phyloP scores from a whole-genome alignment of 208 protist species.

The Acanthamoeba lenticulata region DNA sequence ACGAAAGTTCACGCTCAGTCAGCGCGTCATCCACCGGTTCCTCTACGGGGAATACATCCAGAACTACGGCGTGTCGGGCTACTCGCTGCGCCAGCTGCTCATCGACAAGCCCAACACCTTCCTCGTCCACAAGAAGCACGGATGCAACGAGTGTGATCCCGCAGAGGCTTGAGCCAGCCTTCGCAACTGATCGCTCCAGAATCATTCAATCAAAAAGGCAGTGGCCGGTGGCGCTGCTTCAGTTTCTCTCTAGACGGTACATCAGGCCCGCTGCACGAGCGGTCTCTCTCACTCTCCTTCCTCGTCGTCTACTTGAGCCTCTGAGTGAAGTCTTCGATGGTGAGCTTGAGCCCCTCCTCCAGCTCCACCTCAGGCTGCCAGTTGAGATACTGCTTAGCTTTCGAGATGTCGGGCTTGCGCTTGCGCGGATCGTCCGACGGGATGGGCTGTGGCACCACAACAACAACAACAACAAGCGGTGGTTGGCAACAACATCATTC shows the following conservation, averaged over 20 bases:
- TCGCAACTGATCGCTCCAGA: background rate
- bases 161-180: background rate
- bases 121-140: slow-evolving; percentile 57
- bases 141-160: slow-evolving; percentile 24
- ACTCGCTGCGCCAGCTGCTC: background rate
- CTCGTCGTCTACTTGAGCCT: background rate
- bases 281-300: too few relatives aligned
- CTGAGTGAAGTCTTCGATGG: background rate
- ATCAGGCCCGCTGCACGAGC: too few relatives aligned
- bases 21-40: slow-evolving; percentile 26
- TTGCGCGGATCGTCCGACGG: slow-evolving; percentile 3
- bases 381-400: slow-evolving; percentile 3
- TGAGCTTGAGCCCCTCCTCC: slow-evolving; percentile 22
- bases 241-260: too few relatives aligned
- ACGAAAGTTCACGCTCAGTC: background rate
- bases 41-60: background rate
- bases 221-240: too few relatives aligned
- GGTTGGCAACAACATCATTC: background rate
- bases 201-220: background rate
- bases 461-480: background rate
- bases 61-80: slow-evolving; percentile 45
- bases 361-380: background rate
- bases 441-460: background rate
- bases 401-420: slow-evolving; percentile 21
- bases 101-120: slow-evolving; percentile 3